Base-by-base conservation (phyloP, 805 yeast genomes). In the Sugiyamaella americana region DNA sequence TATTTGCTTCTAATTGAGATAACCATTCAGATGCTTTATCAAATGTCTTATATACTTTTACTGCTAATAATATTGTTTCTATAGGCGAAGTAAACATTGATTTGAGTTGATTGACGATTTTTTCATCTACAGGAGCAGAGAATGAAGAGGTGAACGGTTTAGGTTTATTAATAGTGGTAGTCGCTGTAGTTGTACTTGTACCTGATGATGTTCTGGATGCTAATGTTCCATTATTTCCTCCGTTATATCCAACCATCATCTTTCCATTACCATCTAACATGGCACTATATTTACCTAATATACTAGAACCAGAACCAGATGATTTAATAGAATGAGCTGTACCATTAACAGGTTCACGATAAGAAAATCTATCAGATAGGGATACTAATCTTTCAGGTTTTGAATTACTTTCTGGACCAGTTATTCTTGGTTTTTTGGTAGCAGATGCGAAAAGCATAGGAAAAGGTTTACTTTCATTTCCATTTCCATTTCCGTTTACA, bases 1-100 rank as follows among this genome's bases (percentile, higher is more conserved):
- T 20, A 4, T 23, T 19, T 3, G 17, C 32, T 13, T 35, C 20
- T 11, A 29, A 30, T 37, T 45, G 17, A 19, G 55, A 46, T 24
- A 65, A 58, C 68, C 68, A 65, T 11, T 54, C 52, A 18, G 65
- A 59, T 17, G 70, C 65, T 26, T 56, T 66, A 39, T 66, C 67
- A 48, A 53, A 63, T 10, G 65, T 64, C 41, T 51, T 46, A 38
- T 55, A 41, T 16, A 46, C 26, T 17, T 50, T 46, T 17, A 57
- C 54, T 3, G 60, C 59, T n/a, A 47, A 18, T 23, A 41, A 19
- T 2, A 48, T 46, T 10, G 46, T 44, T 13, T 32, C 44, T 2
- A 18, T 32, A 10, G 54, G 46, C 11, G 24, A 23, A n/a, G 40
- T 22, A 30, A 41, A 45, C 6, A 19, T 40, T 16, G 23, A 20